These are phyloP conservation scores for Mycena vitilis DNA, from an alignment of 768 basidiomycete genomes.

Conservation along the genomic window DNA sequence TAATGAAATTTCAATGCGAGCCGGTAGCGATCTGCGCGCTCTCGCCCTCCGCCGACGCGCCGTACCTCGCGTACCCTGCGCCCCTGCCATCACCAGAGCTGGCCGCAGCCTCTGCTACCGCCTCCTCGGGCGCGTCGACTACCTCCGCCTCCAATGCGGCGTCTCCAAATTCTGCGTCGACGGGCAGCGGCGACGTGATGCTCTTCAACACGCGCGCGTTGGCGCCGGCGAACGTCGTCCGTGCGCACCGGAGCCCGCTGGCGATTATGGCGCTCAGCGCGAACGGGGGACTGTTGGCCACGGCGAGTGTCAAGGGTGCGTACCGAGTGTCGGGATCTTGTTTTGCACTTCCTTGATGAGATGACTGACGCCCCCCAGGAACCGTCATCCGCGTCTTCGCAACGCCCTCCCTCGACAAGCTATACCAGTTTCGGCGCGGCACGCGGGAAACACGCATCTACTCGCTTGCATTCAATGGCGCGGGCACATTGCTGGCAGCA, in stretches of 20 bases:
- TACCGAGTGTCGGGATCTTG: neutral
- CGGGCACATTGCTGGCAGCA: constrained; percentile 87
- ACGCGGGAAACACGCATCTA: constrained; percentile 89
- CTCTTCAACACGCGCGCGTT: constrained; percentile 94
- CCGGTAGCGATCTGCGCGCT: constrained; percentile 89
- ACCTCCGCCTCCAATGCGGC: no score
- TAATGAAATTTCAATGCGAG: no score
- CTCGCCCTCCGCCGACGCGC: constrained; percentile 92
- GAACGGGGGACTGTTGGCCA: constrained; percentile 90
- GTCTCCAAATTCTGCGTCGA: no score
- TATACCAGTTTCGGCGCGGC: constrained; percentile 95
- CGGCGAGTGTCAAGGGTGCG: constrained; percentile 56
- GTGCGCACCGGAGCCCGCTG: constrained; percentile 95
- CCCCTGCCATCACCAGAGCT: constrained; percentile 88
- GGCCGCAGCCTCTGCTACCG: constrained; percentile 46
- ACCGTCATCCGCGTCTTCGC: constrained; percentile 97
- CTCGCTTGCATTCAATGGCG: constrained; percentile 83
- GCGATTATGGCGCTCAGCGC: constrained; percentile 88
- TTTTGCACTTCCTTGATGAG: no score
- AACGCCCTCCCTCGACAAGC: constrained; percentile 89
- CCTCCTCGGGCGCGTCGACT: constrained; percentile 41
- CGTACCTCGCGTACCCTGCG: constrained; percentile 96
- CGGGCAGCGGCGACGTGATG: constrained; percentile 79
- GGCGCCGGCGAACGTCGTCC: constrained; percentile 94
- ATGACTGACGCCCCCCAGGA: constrained; percentile 63